A percentile compares a stretch with the other conserved stretches of the same genome.
phyloP scores from a whole-genome alignment of 305 asterid genomes.

The Fraxinus paxiana region DNA sequence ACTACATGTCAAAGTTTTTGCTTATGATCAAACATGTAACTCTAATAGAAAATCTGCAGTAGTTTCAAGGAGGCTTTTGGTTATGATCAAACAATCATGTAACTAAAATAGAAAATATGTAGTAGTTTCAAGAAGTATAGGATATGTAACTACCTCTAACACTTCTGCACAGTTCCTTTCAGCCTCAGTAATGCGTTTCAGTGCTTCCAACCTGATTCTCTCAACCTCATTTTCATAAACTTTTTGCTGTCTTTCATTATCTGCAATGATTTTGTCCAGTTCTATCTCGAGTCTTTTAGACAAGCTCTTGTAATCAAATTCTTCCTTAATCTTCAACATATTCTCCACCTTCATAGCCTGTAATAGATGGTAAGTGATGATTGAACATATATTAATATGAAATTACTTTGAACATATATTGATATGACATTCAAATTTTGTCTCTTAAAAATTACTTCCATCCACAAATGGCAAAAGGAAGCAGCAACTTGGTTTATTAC shows the following conservation, averaged over 20 bases:
- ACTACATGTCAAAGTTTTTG: neutral
- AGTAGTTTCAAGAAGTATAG: slow-evolving; percentile 16
- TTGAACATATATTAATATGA: too few relatives aligned
- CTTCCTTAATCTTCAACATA: slow-evolving; percentile 98
- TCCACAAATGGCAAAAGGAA: slow-evolving; percentile 5
- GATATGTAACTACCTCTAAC: slow-evolving; percentile 55
- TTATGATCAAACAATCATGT: slow-evolving; percentile 8
- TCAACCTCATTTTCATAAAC: slow-evolving; percentile 76
- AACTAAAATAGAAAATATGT: slow-evolving; percentile 7
- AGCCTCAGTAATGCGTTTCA: slow-evolving; percentile 63
- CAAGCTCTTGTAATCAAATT: slow-evolving; percentile 89
- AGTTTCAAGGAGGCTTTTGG: slow-evolving; percentile 2
- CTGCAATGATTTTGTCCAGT: slow-evolving; percentile 80
- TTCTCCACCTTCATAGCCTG: slow-evolving; percentile 99
- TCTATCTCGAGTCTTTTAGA: slow-evolving; percentile 83
- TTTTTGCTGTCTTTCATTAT: slow-evolving; percentile 83
- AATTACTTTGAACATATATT: neutral
- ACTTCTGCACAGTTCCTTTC: slow-evolving; percentile 75
- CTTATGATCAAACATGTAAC: slow-evolving; percentile 10
- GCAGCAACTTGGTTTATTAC: slow-evolving; percentile 9
- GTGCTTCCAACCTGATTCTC: slow-evolving; percentile 79
- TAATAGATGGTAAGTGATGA: slow-evolving; percentile 20
- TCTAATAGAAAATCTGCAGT: slow-evolving; percentile 12
- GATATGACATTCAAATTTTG: neutral
- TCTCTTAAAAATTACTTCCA: slow-evolving; percentile 6